Evolutionary conservation across 371 early-diverging fungal species (phyloP).

Genomic region (Mortierella sp.): DNA sequence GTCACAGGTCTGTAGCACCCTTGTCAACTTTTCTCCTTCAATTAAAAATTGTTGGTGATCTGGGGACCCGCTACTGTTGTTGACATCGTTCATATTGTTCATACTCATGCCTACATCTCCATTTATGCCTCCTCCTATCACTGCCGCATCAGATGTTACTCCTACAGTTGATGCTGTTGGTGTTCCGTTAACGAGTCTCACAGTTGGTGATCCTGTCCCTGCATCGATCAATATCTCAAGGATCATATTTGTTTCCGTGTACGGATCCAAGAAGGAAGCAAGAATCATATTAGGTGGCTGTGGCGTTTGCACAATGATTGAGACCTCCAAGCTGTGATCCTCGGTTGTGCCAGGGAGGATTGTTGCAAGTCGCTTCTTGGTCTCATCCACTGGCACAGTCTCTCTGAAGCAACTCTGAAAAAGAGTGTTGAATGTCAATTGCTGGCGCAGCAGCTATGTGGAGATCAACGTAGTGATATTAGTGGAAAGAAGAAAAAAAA

Average conservation of each 20-base stretch:
- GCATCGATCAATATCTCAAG: conserved; percentile 45
- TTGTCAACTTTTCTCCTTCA: conserved; percentile 28
- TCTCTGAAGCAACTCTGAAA: conserved; percentile 66
- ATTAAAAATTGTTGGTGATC: conserved; percentile 18
- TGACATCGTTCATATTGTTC: not conserved
- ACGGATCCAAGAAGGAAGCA: conserved; percentile 45
- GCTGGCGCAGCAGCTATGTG: conserved; percentile 59
- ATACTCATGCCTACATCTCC: not conserved
- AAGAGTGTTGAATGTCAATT: conserved; percentile 67
- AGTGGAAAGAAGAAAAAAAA: not conserved
- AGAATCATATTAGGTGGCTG: conserved; percentile 41
- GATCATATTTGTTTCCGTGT: conserved; percentile 30
- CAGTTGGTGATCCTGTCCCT: conserved; percentile 29
- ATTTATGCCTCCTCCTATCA: conserved; percentile 5
- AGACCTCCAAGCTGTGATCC: conserved; percentile 25
- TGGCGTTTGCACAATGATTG: conserved; percentile 48
- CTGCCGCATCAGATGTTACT: not conserved
- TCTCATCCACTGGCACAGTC: conserved; percentile 16
- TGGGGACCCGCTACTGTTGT: not conserved
- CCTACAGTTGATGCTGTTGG: not conserved
- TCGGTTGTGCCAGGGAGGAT: conserved; percentile 3
- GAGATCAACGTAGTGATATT: not conserved
- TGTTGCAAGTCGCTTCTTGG: conserved; percentile 10
- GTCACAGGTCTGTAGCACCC: conserved; percentile 35
- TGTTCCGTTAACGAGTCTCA: conserved; percentile 15